These are phyloP conservation scores for Boletus fagicola DNA, from an alignment of 768 basidiomycete genomes.

Conservation along the genomic window DNA sequence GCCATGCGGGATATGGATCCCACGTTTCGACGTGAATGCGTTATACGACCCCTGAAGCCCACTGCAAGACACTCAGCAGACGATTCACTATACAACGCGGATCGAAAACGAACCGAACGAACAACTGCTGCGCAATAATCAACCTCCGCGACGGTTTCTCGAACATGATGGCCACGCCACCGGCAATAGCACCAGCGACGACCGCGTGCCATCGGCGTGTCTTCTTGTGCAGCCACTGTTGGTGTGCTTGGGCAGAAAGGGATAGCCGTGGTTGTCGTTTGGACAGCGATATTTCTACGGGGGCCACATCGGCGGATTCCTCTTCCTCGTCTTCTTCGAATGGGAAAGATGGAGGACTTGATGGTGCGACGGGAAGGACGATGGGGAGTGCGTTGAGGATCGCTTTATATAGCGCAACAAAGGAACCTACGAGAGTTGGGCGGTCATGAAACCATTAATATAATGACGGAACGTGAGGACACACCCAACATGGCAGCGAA, in stretches of 20 bases:
- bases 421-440: slow-evolving; percentile 51
- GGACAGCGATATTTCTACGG: slow-evolving; percentile 21
- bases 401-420: slow-evolving; percentile 76
- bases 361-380: slow-evolving; percentile 47
- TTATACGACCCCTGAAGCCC: slow-evolving; percentile 92
- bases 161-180: slow-evolving; percentile 70
- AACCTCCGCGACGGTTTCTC: slow-evolving; percentile 66
- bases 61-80: slow-evolving; percentile 37
- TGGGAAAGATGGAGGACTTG: slow-evolving; percentile 24
- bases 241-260: slow-evolving; percentile 60
- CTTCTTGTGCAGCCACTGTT: slow-evolving; percentile 60
- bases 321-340: slow-evolving; percentile 34
- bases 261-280: slow-evolving; percentile 53
- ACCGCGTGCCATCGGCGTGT: slow-evolving; percentile 78
- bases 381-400: slow-evolving; percentile 77
- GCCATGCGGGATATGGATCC: slow-evolving; percentile 76
- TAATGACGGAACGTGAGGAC: background rate
- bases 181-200: slow-evolving; percentile 73
- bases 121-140: slow-evolving; percentile 81
- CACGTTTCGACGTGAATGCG: slow-evolving; percentile 62
- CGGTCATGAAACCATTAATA: background rate
- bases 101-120: slow-evolving; percentile 59
- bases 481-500: slow-evolving; percentile 87
- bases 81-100: background rate
- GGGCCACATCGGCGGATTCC: slow-evolving; percentile 4